phyloP scores from a whole-genome alignment of 2,329 filamentous ascomycete species.

The Fusarium euwallaceae region DNA sequence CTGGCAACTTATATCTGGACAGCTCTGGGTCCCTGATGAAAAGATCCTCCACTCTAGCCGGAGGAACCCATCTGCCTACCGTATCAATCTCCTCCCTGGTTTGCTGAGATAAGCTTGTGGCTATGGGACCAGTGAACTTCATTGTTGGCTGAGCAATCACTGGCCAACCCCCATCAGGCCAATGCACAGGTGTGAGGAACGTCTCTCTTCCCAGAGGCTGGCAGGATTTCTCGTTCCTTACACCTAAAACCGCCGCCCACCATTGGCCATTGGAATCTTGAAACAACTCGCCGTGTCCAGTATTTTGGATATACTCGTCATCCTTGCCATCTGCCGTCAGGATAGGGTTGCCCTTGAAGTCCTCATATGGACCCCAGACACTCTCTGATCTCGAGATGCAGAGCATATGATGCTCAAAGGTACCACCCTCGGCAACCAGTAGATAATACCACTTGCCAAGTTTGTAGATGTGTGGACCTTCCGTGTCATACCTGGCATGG shows the following conservation, averaged over 20 bases:
- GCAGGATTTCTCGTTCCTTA: slow-evolving; percentile 18
- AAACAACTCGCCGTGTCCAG: slow-evolving; percentile 43
- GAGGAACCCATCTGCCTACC: not conserved
- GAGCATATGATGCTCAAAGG: slow-evolving; percentile 47
- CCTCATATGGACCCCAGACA: slow-evolving; percentile 49
- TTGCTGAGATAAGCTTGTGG: not conserved
- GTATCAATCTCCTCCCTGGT: not conserved
- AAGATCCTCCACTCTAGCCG: slow-evolving; percentile 7
- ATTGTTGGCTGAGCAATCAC: slow-evolving; percentile 11
- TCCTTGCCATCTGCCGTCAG: slow-evolving; percentile 44
- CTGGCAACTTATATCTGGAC: slow-evolving; percentile 3
- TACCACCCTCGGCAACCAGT: slow-evolving; percentile 59
- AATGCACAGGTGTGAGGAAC: slow-evolving; percentile 20
- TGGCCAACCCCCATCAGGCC: slow-evolving; percentile 25
- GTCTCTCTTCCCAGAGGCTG: slow-evolving; percentile 18
- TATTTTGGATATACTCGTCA: slow-evolving; percentile 37
- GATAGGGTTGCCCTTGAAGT: slow-evolving; percentile 50
- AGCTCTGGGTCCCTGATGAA: slow-evolving; percentile 17
- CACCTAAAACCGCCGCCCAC: slow-evolving; percentile 31
- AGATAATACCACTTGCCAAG: slow-evolving; percentile 58
- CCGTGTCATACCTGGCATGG: slow-evolving; percentile 38
- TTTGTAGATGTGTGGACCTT: slow-evolving; percentile 58
- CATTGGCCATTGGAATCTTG: slow-evolving; percentile 37
- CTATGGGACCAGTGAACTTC: slow-evolving; percentile 3
- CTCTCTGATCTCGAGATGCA: slow-evolving; percentile 36